A percentile compares a stretch with the other conserved stretches of the same genome.
phyloP scores from a whole-genome alignment of 2,329 filamentous ascomycete species.

The Colletotrichum ledebouriae region DNA sequence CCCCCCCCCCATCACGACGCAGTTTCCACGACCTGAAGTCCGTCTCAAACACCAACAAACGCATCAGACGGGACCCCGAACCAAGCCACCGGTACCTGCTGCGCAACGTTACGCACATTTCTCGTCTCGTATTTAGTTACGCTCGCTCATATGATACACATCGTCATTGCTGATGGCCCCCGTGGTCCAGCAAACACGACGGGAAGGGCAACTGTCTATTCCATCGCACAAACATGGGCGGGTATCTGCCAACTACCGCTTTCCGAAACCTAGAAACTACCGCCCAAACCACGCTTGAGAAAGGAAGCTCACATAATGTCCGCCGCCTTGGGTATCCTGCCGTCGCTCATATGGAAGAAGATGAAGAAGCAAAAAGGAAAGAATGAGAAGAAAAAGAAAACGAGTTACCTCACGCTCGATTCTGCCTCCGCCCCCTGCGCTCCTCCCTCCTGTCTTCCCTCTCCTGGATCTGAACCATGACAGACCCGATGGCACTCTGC shows the following conservation, averaged over 20 bases:
- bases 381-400: background rate
- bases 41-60: constrained; percentile 12
- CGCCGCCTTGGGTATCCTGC: constrained; percentile 8
- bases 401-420: constrained; percentile 1
- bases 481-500: constrained; percentile 36
- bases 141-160: background rate
- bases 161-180: constrained; percentile 25
- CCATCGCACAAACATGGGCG: constrained; percentile 19
- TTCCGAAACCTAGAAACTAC: constrained; percentile 11
- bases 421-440: constrained; percentile 14
- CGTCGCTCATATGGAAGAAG: background rate
- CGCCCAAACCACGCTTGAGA: constrained; percentile 3
- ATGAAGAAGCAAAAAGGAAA: background rate
- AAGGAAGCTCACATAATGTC: constrained; percentile 3
- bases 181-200: constrained; percentile 27
- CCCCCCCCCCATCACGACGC: background rate
- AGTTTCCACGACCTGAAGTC: background rate
- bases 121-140: background rate
- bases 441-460: constrained; percentile 38
- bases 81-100: constrained; percentile 10
- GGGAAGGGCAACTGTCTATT: constrained; percentile 14
- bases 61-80: background rate
- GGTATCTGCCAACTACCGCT: background rate
- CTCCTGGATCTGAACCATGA: constrained; percentile 38
- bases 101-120: constrained; percentile 13